phyloP scores from a whole-genome alignment of 345 rosid species.

The Raphanus raphanistrum region DNA sequence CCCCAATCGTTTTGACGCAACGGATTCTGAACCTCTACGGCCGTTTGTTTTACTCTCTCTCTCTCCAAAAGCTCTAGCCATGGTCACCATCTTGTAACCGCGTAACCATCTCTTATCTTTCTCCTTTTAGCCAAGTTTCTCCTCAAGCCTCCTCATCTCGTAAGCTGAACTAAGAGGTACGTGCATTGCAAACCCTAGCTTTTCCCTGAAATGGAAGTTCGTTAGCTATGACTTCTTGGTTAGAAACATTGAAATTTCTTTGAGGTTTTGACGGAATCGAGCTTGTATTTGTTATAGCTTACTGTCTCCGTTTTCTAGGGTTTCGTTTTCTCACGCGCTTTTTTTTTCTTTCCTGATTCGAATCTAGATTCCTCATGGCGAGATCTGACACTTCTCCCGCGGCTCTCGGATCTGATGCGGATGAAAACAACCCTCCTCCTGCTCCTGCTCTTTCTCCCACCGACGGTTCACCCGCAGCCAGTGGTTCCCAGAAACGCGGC shows the following conservation, averaged over 20 bases:
- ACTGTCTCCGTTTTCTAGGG: slow-evolving; percentile 21
- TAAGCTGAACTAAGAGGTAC: slow-evolving; percentile 33
- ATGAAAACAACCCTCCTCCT: background rate
- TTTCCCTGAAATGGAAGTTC: background rate
- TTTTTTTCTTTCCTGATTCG: slow-evolving; percentile 11
- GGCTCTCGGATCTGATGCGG: background rate
- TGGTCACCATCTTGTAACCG: slow-evolving; percentile 28
- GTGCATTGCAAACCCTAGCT: slow-evolving; percentile 36
- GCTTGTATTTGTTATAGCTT: background rate
- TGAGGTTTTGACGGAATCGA: slow-evolving; percentile 8
- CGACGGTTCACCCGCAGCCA: slow-evolving; percentile 19
- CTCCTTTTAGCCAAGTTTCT: slow-evolving; percentile 6
- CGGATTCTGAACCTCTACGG: slow-evolving; percentile 35
- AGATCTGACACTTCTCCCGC: background rate
- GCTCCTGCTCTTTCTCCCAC: background rate
- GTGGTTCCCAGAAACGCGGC: slow-evolving; percentile 47
- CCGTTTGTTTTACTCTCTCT: slow-evolving; percentile 9
- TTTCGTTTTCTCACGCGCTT: slow-evolving; percentile 6
- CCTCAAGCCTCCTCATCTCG: background rate
- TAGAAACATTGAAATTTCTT: background rate
- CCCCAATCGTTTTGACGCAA: slow-evolving; percentile 12
- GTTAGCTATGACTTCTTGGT: background rate
- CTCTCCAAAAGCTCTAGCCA: slow-evolving; percentile 23
- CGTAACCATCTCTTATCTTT: slow-evolving; percentile 2
- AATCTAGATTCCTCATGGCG: slow-evolving; percentile 32